Evolutionary conservation across 345 rosid genomes (phyloP).

Genomic region (Luvunga scandens): DNA sequence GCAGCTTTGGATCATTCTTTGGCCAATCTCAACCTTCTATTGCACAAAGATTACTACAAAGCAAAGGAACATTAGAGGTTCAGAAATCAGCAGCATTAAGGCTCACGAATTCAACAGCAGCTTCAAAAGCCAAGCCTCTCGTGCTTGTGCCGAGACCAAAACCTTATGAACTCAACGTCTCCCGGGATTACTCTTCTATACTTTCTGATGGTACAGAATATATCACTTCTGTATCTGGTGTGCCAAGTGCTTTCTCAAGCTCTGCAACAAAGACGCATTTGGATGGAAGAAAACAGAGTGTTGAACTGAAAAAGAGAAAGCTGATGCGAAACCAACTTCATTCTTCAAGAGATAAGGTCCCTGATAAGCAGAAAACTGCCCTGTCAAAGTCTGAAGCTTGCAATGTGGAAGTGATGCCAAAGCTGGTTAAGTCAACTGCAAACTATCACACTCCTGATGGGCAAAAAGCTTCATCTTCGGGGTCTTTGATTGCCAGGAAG

Average conservation of each 20-base stretch:
- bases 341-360: background rate
- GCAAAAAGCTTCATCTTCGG: background rate
- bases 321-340: background rate
- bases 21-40: background rate
- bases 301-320: background rate
- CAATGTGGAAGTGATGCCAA: background rate
- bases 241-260: background rate
- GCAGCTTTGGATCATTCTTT: constrained; percentile 2
- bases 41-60: background rate
- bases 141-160: background rate
- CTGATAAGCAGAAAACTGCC: background rate
- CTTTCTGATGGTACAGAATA: background rate
- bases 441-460: background rate
- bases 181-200: constrained; percentile 10
- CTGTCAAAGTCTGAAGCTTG: background rate
- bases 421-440: background rate
- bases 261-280: background rate
- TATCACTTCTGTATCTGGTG: background rate
- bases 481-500: background rate
- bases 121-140: background rate
- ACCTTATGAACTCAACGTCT: background rate
- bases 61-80: background rate
- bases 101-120: background rate
- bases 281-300: background rate
- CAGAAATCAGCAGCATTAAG: background rate